Conservation (phyloP, 805 yeast genomes). For the Geotrichum ghanense region DNA sequence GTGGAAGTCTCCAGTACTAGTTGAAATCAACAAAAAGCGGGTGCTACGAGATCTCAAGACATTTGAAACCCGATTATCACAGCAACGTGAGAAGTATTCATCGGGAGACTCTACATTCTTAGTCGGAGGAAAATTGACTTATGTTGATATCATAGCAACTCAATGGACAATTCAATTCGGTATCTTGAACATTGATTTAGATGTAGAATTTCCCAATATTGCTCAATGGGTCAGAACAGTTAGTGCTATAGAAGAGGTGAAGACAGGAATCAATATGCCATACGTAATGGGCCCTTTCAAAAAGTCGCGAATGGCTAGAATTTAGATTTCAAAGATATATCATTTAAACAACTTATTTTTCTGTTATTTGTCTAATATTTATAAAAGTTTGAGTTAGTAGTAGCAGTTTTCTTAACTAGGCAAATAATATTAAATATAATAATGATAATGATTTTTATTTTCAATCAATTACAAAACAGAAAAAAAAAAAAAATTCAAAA, state of each 20-base stretch:
- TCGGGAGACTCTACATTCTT: background rate
- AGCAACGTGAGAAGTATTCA: background rate
- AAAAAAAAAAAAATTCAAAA: no score
- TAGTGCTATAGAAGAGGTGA: conserved; percentile 81
- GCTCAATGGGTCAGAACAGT: conserved; percentile 87
- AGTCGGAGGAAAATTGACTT: background rate
- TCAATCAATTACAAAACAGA: no score
- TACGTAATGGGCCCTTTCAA: background rate
- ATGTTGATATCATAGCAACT: background rate
- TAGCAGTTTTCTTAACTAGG: no score
- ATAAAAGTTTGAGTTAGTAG: no score
- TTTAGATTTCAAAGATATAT: no score
- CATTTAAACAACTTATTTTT: no score
- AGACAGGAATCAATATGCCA: conserved; percentile 19
- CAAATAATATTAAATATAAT: no score
- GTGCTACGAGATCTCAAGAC: no score
- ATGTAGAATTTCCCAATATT: conserved; percentile 39
- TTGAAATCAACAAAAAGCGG: background rate
- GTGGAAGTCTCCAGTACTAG: no score
- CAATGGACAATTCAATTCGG: conserved; percentile 1
- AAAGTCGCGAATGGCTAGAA: background rate
- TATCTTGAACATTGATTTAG: background rate
- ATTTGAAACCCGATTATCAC: background rate
- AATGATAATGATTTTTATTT: no score
- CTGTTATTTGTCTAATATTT: no score